Base-by-base conservation (phyloP, 2,329 filamentous ascomycete genomes). In the Fusarium abutilonis region DNA sequence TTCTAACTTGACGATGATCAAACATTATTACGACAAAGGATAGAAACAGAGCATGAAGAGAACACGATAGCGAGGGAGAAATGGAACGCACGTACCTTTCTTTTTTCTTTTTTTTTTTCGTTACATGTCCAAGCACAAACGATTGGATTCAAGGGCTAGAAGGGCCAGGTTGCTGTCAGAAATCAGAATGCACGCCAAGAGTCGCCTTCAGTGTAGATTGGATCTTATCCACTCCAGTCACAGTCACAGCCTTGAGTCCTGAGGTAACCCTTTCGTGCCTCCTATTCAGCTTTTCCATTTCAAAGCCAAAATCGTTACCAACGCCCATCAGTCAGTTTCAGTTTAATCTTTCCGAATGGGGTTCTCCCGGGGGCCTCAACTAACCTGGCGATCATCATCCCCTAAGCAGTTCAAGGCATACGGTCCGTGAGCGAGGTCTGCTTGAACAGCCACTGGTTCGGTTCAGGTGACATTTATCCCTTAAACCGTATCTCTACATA, bases 391-490 rank as follows among this genome's bases (percentile, higher is more conserved):
- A 34, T 34, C 13, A 34, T 45, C 32, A 19, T 31, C n/a, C 9
- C 31, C 11, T 40, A 10, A 29, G 9, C 28, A 29, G 11, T 29
- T 29, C 28, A 26, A 26, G 6, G 8, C 23, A 8, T 6, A 26
- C 23, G 21, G 23, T 7, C 23, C 23, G 23, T 26, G 6, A 26
- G 23, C 23, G 26, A 48, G 34, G 31, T 41, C 10, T 6, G n/a
- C 34, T 15, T 26, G 23, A 23, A 29, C 36, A 31, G 32, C 40
- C 59, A 55, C 45, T 54, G 36, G 19, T 26, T 47, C 31, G 41
- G 35, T 43, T 35, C 32, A 41, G 39, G 56, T 55, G 32, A 21
- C 41, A 52, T 46, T 44, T 28, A 19, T 19, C 53, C 36, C 42
- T 28, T 17, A 32, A 50, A 42, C 32, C 52, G 41, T 35, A 14